Evolutionary conservation across 306 rosid genomes (phyloP), one percentile per base, ranked within the genome.

Genomic region (Castanea sativa): DNA sequence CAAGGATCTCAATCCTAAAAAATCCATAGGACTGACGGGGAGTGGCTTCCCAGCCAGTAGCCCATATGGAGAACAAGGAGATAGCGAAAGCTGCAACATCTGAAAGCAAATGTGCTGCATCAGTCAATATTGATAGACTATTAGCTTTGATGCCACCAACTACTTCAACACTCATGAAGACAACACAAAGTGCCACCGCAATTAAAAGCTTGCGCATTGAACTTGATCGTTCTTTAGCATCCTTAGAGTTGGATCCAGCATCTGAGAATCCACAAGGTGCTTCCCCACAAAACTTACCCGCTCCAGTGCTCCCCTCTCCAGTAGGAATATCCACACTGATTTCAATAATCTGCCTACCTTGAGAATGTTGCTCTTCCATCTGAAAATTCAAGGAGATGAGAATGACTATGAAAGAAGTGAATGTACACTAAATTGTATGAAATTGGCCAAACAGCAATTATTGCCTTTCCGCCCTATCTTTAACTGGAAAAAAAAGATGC

Each of bases 11-110:
- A 67, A 92, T 78, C 80, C 97, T 86, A 67, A 83, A 90, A 79
- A 92, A 92, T 56, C 97, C 97, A 19, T 92, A 92, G 7, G 94
- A 89, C 78, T 90, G 97, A 65, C 97, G 94, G 27, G 97, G 97
- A 68, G 76, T 92, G 74, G 97, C 94, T 80, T 90, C 92, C 97
- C 94, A 92, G 67, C 94, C 89, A 18, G 92, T 90, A 79, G 94
- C 97, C 97, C 97, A 92, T 56, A 92, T 67, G 25, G 97, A 85
- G 73, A 92, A 88, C 73, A 92, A 81, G 63, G 97, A 92, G 89
- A 92, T 92, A 73, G 97, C 92, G 74, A 92, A 92, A 20, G 94
- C 83, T 49, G 94, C 94, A 85, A 92, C 94, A 20, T 92, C 97
- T 3, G 92, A 90, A 30, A 92, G 97, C 82, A 92, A 83, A 81